Percentiles rank a stretch among this genome's conserved stretches.
These are phyloP conservation scores for Nakazawaea ernobii DNA, from an alignment of 805 yeast genomes.

Conservation along the genomic window DNA sequence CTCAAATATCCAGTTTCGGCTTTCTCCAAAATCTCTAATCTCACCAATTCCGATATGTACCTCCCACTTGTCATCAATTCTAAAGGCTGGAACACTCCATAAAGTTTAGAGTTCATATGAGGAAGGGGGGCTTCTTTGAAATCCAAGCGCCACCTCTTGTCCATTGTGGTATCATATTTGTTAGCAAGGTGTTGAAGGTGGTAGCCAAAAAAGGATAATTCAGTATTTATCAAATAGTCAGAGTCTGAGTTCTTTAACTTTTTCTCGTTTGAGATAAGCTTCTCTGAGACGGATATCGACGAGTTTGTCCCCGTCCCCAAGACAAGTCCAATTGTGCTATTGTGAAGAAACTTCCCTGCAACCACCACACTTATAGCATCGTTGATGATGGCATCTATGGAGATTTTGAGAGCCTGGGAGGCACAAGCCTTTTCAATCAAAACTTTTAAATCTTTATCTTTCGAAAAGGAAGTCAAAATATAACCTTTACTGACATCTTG, in stretches of 20 bases:
- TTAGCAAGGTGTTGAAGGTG: slow-evolving; percentile 28
- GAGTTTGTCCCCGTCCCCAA: slow-evolving; percentile 67
- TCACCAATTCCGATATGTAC: slow-evolving; percentile 47
- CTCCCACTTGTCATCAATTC: slow-evolving; percentile 53
- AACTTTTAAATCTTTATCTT: slow-evolving; percentile 33
- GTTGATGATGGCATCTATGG: slow-evolving; percentile 45
- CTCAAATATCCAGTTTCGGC: slow-evolving; percentile 11
- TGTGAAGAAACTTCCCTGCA: slow-evolving; percentile 34
- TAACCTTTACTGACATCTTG: slow-evolving; percentile 60
- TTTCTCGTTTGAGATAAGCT: slow-evolving; percentile 18
- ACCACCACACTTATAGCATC: slow-evolving; percentile 64
- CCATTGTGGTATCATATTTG: slow-evolving; percentile 34
- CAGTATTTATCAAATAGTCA: slow-evolving; percentile 38
- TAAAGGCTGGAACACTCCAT: slow-evolving; percentile 44
- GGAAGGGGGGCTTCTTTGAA: slow-evolving; percentile 13
- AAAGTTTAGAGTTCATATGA: slow-evolving; percentile 23
- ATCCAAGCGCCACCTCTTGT: slow-evolving; percentile 21
- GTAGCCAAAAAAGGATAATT: slow-evolving; percentile 49
- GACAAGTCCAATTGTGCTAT: slow-evolving; percentile 47
- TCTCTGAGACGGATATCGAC: slow-evolving; percentile 32
- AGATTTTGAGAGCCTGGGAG: slow-evolving; percentile 23
- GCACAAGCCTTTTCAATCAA: slow-evolving; percentile 32
- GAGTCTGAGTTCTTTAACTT: slow-evolving; percentile 3
- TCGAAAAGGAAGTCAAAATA: slow-evolving; percentile 35
- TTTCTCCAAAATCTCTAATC: slow-evolving; percentile 33